Evolutionary conservation across 1,284 basidiomycete species (phyloP).

Genomic region (Flammula alnicola): DNA sequence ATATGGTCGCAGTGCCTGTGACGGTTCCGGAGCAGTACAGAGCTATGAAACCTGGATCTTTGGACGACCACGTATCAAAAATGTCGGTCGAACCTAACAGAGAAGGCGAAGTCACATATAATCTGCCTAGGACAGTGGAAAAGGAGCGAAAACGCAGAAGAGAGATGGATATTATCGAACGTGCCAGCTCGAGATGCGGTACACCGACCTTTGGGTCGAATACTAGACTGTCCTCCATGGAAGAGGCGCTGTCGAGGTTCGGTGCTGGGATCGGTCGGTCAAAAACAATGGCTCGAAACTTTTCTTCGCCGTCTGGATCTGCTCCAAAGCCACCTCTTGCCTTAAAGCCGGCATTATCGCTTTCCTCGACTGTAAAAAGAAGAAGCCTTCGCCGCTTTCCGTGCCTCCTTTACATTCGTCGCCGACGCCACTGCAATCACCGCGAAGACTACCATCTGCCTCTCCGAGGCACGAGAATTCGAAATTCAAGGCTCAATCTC

Average conservation of each 20-base stretch:
- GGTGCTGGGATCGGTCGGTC: constrained; percentile 36
- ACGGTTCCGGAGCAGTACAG: constrained; percentile 46
- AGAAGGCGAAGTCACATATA: constrained; percentile 1
- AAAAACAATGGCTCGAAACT: constrained; percentile 18
- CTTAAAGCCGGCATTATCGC: constrained; percentile 25
- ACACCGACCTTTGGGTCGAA: constrained; percentile 64
- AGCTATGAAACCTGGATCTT: no score
- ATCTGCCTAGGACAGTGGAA: constrained; percentile 13
- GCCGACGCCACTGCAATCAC: constrained; percentile 17
- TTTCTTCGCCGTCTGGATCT: constrained; percentile 24
- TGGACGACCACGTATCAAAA: no score
- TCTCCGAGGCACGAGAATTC: constrained; percentile 6
- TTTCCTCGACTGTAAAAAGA: constrained; percentile 35
- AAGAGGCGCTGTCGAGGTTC: constrained; percentile 45
- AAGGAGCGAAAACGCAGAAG: constrained; percentile 17
- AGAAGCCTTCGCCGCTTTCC: constrained; percentile 43
- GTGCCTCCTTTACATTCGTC: constrained; percentile 25
- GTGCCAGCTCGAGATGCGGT: constrained; percentile 51
- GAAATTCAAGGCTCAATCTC: constrained; percentile 4
- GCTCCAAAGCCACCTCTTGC: constrained; percentile 16
- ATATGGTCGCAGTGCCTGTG: constrained; percentile 66
- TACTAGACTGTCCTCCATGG: constrained; percentile 44
- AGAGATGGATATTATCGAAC: constrained; percentile 37
- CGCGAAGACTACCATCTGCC: constrained; percentile 7
- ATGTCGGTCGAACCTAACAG: no score